These are phyloP conservation scores for Kwoniella pini DNA, from an alignment of 768 basidiomycete species.

Conservation along the genomic window DNA sequence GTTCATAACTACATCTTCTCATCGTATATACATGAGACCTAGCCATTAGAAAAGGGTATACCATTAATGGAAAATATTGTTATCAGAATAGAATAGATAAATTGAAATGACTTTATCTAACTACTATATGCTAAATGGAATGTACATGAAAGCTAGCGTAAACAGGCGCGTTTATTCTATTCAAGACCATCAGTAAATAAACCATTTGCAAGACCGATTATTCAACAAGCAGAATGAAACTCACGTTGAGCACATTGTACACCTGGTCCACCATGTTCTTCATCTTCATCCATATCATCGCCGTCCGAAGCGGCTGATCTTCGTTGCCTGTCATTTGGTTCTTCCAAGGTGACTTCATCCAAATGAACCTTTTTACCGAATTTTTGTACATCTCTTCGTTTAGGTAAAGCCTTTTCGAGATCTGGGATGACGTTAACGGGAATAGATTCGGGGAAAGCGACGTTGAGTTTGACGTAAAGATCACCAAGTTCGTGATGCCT, in stretches of 20 bases:
- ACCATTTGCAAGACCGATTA: background rate
- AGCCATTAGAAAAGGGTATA: background rate
- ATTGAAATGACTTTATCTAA: slow-evolving; percentile 8
- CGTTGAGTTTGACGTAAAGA: slow-evolving; percentile 79
- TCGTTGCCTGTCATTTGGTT: slow-evolving; percentile 69
- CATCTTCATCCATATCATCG: slow-evolving; percentile 80
- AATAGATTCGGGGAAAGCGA: slow-evolving; percentile 85
- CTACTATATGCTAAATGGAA: too few relatives aligned
- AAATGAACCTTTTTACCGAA: slow-evolving; percentile 68
- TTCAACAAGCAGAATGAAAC: slow-evolving; percentile 10
- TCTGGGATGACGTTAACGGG: slow-evolving; percentile 66
- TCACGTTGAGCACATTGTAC: slow-evolving; percentile 79
- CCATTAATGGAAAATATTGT: too few relatives aligned
- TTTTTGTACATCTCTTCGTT: slow-evolving; percentile 67
- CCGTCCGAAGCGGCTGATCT: slow-evolving; percentile 61
- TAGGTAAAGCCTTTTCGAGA: slow-evolving; percentile 82
- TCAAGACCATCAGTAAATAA: background rate
- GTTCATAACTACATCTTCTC: background rate
- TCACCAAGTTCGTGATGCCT: slow-evolving; percentile 97
- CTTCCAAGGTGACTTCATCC: slow-evolving; percentile 82
- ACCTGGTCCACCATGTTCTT: slow-evolving; percentile 78
- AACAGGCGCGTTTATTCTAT: too few relatives aligned
- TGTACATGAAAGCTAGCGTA: too few relatives aligned
- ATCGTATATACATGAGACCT: background rate
- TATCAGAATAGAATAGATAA: background rate